Conservation (phyloP, 257 asterid species). For the Solanum stenotomum region DNA sequence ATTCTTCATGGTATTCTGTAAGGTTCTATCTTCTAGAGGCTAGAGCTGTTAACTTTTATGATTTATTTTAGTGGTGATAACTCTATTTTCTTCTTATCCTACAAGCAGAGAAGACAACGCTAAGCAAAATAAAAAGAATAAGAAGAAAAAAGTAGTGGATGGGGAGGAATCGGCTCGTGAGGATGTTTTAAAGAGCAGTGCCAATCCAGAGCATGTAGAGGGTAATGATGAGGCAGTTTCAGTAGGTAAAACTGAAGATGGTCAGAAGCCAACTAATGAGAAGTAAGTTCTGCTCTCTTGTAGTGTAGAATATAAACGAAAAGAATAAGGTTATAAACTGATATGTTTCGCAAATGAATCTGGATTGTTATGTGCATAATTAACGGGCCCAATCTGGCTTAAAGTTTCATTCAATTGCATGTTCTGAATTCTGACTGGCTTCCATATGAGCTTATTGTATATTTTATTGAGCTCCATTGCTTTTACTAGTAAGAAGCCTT, state of each 20-base stretch:
- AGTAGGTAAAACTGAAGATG: conserved; percentile 29
- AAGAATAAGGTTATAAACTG: neutral
- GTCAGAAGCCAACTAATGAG: conserved; percentile 28
- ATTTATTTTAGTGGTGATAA: neutral
- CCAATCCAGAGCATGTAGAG: neutral
- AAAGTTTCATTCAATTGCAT: neutral
- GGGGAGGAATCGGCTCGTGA: conserved; percentile 26
- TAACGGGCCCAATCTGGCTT: neutral
- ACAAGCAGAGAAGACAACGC: conserved; percentile 12
- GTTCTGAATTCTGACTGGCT: neutral
- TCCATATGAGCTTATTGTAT: neutral
- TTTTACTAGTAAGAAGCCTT: neutral
- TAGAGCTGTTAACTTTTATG: neutral
- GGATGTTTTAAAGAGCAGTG: conserved; percentile 4
- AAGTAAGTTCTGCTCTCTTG: conserved; percentile 36
- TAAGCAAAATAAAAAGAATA: conserved; percentile 47
- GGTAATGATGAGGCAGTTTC: conserved; percentile 20
- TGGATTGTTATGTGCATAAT: neutral
- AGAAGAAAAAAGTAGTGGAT: conserved; percentile 43
- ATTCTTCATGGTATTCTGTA: neutral
- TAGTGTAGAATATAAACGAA: neutral
- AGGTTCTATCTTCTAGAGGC: neutral
- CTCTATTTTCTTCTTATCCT: neutral
- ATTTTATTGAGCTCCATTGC: neutral
- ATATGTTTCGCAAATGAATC: neutral